Evolutionary conservation across 495 filamentous ascomycete genomes (phyloP), one percentile per base, ranked within the genome.

Genomic region (Penicillium longicatenatum): DNA sequence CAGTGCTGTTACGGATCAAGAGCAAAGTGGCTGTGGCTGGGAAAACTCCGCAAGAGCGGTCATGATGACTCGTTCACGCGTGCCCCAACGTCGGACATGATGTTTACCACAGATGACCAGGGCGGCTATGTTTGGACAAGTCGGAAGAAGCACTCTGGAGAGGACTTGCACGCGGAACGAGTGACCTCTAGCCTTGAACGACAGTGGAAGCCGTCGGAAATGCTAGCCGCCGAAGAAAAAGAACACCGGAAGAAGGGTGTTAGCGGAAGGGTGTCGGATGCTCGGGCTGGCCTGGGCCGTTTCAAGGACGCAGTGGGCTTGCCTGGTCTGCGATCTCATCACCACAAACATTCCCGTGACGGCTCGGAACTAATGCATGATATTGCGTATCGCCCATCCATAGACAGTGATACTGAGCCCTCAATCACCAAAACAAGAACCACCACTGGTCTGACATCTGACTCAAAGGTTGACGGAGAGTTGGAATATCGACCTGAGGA

Each of bases 21-120:
- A 52, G 79, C 88, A 11, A 97, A 96, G 70, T 98, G 90, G 88
- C 78, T 98, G 10, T 98, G 95, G 95, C 80, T 88, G 50, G 95
- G 95, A 9, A 98, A 96, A 65, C 81, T 87, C 12, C 85, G 82
- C 51, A 90, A 90, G 67, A 81, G 79, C 53, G 79, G 76, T 20
- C 64, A 74, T 16, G 80, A 72, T 19, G 68, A 85, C 33, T 72
- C 70, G 26, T 82, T 82, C 57, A 76, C 79, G 0, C 79, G 76
- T 50, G 79, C 75, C 7, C 76, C 76, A 21, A 78, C 83, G 52
- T 74, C 80, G 17, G 80, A 82, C 48, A 75, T 87, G 64, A 76
- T 86, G 47, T 88, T 95, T 59, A 84, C 82, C 6, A 87, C 86
- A 47, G 88, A 92, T 70, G 78, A 81, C 21, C 80, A 86, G 52